phyloP scores from a whole-genome alignment of 2,329 filamentous ascomycete genomes.

The Cladosporium cucumerinum region DNA sequence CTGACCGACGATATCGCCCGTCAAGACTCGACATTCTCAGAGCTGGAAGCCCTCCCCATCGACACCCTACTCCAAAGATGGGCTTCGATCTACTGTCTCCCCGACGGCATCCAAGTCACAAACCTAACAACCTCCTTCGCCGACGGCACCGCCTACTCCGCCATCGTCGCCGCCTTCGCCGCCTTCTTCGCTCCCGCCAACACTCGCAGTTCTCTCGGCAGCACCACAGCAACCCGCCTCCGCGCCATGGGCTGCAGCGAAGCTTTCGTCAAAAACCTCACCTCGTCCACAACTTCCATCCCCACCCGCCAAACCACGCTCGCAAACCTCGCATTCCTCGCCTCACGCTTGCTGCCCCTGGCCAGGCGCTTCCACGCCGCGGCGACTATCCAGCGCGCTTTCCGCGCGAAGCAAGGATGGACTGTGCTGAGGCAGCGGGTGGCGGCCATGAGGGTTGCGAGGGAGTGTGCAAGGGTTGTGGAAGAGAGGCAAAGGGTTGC shows the following conservation, averaged over 20 bases:
- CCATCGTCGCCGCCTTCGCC: conserved; percentile 58
- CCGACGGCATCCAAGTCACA: conserved; percentile 45
- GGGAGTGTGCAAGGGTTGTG: conserved; percentile 48
- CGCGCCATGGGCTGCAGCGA: conserved; percentile 41
- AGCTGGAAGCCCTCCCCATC: neutral
- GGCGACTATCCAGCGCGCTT: conserved; percentile 51
- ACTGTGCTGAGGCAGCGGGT: conserved; percentile 35
- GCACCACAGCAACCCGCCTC: conserved; percentile 34
- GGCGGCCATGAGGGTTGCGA: conserved; percentile 41
- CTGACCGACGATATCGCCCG: conserved; percentile 46
- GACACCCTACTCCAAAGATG: conserved; percentile 51
- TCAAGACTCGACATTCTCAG: neutral
- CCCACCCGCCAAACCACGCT: conserved; percentile 55
- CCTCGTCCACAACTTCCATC: conserved; percentile 37
- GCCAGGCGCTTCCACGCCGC: conserved; percentile 51
- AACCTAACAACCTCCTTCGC: conserved; percentile 60
- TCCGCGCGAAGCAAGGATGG: conserved; percentile 40
- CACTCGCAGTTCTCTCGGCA: neutral
- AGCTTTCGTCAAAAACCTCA: conserved; percentile 46
- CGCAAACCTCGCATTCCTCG: conserved; percentile 57
- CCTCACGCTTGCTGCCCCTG: conserved; percentile 54
- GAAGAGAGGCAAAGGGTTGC: conserved; percentile 42
- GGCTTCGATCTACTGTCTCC: conserved; percentile 51
- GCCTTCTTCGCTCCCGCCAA: conserved; percentile 35
- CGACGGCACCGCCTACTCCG: conserved; percentile 51